A percentile compares a stretch with the other conserved stretches of the same genome.
These are phyloP conservation scores for Globisporangium heterothallicum DNA, from an alignment of 352 stramenopile genomes.

Conservation along the genomic window DNA sequence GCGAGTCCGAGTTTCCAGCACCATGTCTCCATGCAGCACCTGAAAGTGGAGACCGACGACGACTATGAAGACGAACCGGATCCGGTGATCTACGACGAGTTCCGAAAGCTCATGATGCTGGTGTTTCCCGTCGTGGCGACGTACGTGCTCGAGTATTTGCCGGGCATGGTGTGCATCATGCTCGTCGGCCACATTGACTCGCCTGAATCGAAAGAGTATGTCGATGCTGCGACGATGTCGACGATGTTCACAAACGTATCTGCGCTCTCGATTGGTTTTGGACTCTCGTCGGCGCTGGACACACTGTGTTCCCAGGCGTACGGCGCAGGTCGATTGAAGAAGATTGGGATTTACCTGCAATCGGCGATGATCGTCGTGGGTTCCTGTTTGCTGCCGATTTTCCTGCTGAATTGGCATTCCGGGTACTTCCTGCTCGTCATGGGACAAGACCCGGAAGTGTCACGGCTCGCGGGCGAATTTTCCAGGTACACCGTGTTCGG, in stretches of 20 bases:
- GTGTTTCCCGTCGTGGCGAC: slow-evolving; percentile 29
- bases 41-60: slow-evolving; percentile 36
- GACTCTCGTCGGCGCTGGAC: slow-evolving; percentile 64
- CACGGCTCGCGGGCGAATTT: slow-evolving; percentile 43
- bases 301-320: slow-evolving; percentile 69
- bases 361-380: slow-evolving; percentile 44
- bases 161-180: slow-evolving; percentile 53
- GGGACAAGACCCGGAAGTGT: slow-evolving; percentile 43
- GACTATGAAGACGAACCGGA: slow-evolving; percentile 27
- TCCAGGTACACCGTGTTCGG: slow-evolving; percentile 40
- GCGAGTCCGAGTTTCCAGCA: slow-evolving; percentile 40
- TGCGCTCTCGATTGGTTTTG: slow-evolving; percentile 51
- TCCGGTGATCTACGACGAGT: slow-evolving; percentile 21
- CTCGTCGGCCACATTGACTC: slow-evolving; percentile 63
- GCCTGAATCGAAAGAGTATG: slow-evolving; percentile 43
- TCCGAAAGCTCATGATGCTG: slow-evolving; percentile 36
- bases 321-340: slow-evolving; percentile 34
- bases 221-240: slow-evolving; percentile 63
- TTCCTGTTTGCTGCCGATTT: slow-evolving; percentile 31
- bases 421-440: slow-evolving; percentile 34
- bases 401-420: slow-evolving; percentile 47
- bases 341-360: slow-evolving; percentile 71
- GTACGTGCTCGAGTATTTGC: slow-evolving; percentile 29
- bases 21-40: slow-evolving; percentile 24
- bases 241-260: slow-evolving; percentile 74